Evolutionary conservation across 1,284 basidiomycete genomes (phyloP), one percentile per base, ranked within the genome.

Genomic region (Fomes fomentarius): DNA sequence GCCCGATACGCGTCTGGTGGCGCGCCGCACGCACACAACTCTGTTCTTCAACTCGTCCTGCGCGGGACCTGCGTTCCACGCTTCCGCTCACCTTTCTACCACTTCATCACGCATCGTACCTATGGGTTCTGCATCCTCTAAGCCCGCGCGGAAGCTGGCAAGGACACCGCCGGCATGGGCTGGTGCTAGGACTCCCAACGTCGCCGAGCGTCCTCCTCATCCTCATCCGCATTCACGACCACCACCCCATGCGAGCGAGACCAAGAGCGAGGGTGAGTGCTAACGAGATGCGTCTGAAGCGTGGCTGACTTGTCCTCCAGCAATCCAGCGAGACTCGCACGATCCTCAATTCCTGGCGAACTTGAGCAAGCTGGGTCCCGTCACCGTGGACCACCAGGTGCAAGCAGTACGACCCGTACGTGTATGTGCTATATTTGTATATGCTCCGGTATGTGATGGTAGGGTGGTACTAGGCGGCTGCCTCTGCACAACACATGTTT

Each of bases 341-440:
- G 92, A 94, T 67, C 89, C 91, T 1, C 83, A 94, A 48, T 85
- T 94, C 55, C 69, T 91, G 65, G 76, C 83, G 28, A 93, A 92
- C 64, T 72, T 95, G 45, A 83, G 67, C 59, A 78, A 73, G 39
- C 73, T 94, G 3, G 92, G 92, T 1, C 86, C 81, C 24, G 92
- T 94, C 7, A 75, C 73, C 19, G 89, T 94, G 19, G 84, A 85
- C 69, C 87, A 83, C 66, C 80, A 81, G 63, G 82, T 82, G 82
- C 72, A 78, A 55, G 71, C 78, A 5, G 63, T 85, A 46, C 77
- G 73, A 57, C 70, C 80, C 12, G 90, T 90, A 68, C 69, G 84
- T 70, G 22, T 39, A 28, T 40, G 10, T 39, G 24, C 28, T 3
- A 15, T 6, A 28, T 19, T 9, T 28, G 17, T 15, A 19, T n/a